Evolutionary conservation across 2,329 filamentous ascomycete genomes (phyloP).

Genomic region (Fusarium concolor): DNA sequence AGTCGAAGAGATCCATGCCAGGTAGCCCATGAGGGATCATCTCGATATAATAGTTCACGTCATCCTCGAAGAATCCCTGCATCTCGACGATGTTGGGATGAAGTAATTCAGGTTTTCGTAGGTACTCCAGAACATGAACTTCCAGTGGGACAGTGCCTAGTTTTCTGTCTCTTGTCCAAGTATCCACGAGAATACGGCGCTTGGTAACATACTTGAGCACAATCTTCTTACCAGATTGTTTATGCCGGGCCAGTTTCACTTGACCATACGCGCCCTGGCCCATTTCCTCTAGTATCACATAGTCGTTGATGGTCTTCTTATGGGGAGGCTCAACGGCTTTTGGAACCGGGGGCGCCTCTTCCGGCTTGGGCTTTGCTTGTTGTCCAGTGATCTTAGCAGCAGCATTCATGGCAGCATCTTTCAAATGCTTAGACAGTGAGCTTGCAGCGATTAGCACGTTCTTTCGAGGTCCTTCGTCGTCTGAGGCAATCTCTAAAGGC

Average conservation of each 20-base stretch:
- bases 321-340: constrained; percentile 54
- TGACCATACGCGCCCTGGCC: constrained; percentile 97
- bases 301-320: constrained; percentile 91
- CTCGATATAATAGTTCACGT: constrained; percentile 97
- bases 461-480: constrained; percentile 60
- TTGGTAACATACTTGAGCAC: constrained; percentile 99
- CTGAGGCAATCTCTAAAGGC: constrained; percentile 67
- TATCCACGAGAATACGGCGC: constrained; percentile 94
- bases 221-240: constrained; percentile 82
- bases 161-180: constrained; percentile 93
- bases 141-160: constrained; percentile 95
- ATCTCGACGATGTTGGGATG: constrained; percentile 80
- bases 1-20: constrained; percentile 98
- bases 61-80: constrained; percentile 81
- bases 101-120: constrained; percentile 76
- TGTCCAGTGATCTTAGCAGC: constrained; percentile 65
- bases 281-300: constrained; percentile 96
- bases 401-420: constrained; percentile 66
- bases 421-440: constrained; percentile 67
- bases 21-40: constrained; percentile 96
- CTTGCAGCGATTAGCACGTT: constrained; percentile 57
- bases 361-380: constrained; percentile 48
- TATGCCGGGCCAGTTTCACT: constrained; percentile 92
- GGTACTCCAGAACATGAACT: constrained; percentile 95
- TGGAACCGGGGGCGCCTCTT: constrained; percentile 51